These are phyloP conservation scores for Lantana camara DNA, from an alignment of 257 asterid genomes.

Conservation along the genomic window DNA sequence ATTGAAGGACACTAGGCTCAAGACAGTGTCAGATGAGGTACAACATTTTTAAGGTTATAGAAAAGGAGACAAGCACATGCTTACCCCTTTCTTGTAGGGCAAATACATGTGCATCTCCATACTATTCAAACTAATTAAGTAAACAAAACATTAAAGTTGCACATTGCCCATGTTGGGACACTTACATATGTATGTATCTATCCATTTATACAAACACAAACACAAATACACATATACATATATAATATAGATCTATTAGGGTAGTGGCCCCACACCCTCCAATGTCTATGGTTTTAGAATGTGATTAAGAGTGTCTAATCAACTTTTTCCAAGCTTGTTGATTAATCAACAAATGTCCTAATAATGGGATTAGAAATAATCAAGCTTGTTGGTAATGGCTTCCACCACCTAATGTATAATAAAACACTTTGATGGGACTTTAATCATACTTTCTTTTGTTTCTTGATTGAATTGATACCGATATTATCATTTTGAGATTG, in stretches of 20 bases:
- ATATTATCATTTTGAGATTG: conserved; percentile 67
- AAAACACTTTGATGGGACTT: conserved; percentile 41
- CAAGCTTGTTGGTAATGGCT: conserved; percentile 41
- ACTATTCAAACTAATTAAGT: conserved; percentile 20
- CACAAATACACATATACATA: no score
- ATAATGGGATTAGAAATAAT: conserved; percentile 17
- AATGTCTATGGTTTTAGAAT: not conserved
- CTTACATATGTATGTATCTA: not conserved
- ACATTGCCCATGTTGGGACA: conserved; percentile 16
- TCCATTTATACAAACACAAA: not conserved
- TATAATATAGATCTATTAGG: no score
- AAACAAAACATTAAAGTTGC: conserved; percentile 7
- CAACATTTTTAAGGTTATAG: conserved; percentile 30
- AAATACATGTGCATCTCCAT: conserved; percentile 40
- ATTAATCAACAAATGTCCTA: conserved; percentile 49
- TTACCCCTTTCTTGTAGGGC: conserved; percentile 39
- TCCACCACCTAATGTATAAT: conserved; percentile 52
- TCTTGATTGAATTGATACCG: conserved; percentile 68
- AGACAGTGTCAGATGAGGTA: conserved; percentile 28
- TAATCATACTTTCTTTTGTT: conserved; percentile 56
- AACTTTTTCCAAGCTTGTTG: conserved; percentile 40
- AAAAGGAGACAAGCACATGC: conserved; percentile 42
- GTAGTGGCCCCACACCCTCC: not conserved
- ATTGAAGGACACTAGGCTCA: conserved; percentile 24
- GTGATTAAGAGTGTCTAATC: conserved; percentile 39